Conservation (phyloP, 75 land plant genomes). For the Selaginella tamariscina region DNA sequence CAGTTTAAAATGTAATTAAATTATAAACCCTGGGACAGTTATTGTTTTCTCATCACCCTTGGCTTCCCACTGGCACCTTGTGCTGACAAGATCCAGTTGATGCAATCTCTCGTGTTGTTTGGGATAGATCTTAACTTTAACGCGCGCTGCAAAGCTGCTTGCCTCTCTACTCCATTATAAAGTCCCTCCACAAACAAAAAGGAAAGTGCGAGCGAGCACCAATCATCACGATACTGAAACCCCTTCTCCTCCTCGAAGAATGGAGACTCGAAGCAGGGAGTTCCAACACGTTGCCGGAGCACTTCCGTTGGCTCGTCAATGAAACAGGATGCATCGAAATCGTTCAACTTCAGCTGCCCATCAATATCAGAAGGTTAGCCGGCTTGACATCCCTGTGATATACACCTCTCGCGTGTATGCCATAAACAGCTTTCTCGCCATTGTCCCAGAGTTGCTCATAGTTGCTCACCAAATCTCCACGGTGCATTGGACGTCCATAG, state of each 20-base stretch:
- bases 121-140: not conserved
- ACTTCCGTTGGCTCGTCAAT: not conserved
- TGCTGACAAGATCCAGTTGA: not conserved
- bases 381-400: conserved; percentile 3
- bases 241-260: not conserved
- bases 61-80: not conserved
- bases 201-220: not conserved
- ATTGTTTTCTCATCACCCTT: too few relatives aligned
- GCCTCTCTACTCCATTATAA: not conserved
- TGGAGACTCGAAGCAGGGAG: not conserved
- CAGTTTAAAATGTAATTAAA: too few relatives aligned
- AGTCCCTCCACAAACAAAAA: not conserved
- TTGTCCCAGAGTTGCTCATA: not conserved
- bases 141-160: not conserved
- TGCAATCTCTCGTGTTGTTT: not conserved
- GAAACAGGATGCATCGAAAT: not conserved
- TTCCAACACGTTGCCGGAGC: not conserved
- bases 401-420: not conserved
- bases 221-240: not conserved
- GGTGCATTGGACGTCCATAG: not conserved
- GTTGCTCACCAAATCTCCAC: not conserved
- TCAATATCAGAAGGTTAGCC: not conserved
- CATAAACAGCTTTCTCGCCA: not conserved
- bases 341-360: not conserved
- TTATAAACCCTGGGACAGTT: too few relatives aligned